Conservation (phyloP, 495 filamentous ascomycete species). For the Trichocladium antarcticum region DNA sequence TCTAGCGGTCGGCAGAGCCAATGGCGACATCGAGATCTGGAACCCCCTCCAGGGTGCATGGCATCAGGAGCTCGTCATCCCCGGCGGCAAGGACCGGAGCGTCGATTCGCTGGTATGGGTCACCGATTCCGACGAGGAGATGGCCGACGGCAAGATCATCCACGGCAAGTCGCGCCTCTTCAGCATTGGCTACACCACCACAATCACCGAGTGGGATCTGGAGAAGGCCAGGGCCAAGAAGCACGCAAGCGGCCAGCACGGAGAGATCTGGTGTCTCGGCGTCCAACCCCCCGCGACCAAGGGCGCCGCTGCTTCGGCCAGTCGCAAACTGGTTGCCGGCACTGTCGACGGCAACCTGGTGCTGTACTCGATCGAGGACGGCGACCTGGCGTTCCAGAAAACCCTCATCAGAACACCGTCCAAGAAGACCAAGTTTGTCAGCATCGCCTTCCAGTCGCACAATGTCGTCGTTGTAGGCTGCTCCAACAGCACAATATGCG, state of each 20-base stretch:
- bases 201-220: constrained; percentile 91
- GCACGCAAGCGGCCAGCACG: constrained; percentile 83
- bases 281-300: constrained; percentile 54
- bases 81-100: constrained; percentile 73
- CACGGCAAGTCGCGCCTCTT: constrained; percentile 76
- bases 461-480: constrained; percentile 79
- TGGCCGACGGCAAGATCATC: constrained; percentile 47
- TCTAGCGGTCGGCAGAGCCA: constrained; percentile 82
- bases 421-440: constrained; percentile 77
- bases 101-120: constrained; percentile 89
- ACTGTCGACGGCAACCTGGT: constrained; percentile 87
- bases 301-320: constrained; percentile 1
- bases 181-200: constrained; percentile 88
- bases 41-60: constrained; percentile 77
- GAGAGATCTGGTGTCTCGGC: constrained; percentile 91
- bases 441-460: constrained; percentile 76
- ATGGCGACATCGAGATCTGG: constrained; percentile 98
- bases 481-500: constrained; percentile 79
- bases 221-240: constrained; percentile 60
- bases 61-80: constrained; percentile 79
- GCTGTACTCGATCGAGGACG: constrained; percentile 71
- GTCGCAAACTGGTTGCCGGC: constrained; percentile 62
- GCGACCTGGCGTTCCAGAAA: constrained; percentile 60
- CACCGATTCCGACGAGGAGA: constrained; percentile 64
- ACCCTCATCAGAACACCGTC: constrained; percentile 59